These are phyloP conservation scores for Stemphylium vesicarium DNA, from an alignment of 2,329 filamentous ascomycete genomes.

Conservation along the genomic window DNA sequence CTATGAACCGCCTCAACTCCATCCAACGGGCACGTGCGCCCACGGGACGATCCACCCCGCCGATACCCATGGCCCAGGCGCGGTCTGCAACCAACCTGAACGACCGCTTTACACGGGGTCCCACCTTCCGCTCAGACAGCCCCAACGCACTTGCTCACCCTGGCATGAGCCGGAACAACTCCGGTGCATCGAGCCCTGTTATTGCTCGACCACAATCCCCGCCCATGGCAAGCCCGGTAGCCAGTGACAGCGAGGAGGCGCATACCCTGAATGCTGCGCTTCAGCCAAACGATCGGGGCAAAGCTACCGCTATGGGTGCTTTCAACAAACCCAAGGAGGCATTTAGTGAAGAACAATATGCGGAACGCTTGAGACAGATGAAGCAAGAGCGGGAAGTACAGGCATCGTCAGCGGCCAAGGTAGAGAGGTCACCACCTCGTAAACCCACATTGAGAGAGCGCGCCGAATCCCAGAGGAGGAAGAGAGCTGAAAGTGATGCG, in stretches of 20 bases:
- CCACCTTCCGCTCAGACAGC: slow-evolving; percentile 54
- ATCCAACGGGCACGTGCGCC: slow-evolving; percentile 65
- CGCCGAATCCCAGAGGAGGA: slow-evolving; percentile 44
- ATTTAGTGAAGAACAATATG: slow-evolving; percentile 86
- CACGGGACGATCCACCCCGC: slow-evolving; percentile 60
- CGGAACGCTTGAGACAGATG: slow-evolving; percentile 80
- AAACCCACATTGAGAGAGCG: slow-evolving; percentile 44
- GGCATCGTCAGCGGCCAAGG: slow-evolving; percentile 19
- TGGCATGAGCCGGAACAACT: slow-evolving; percentile 42
- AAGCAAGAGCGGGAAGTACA: slow-evolving; percentile 73
- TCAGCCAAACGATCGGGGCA: slow-evolving; percentile 77
- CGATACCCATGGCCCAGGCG: slow-evolving; percentile 50
- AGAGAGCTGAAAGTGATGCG: slow-evolving; percentile 32
- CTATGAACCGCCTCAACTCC: slow-evolving; percentile 79
- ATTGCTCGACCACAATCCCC: slow-evolving; percentile 55
- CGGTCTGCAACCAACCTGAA: slow-evolving; percentile 57
- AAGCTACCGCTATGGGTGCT: slow-evolving; percentile 75
- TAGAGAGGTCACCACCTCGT: slow-evolving; percentile 29
- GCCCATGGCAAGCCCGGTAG: slow-evolving; percentile 68
- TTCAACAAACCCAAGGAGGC: slow-evolving; percentile 76
- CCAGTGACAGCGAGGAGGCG: slow-evolving; percentile 75
- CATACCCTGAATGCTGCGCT: slow-evolving; percentile 66
- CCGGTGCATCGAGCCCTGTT: slow-evolving; percentile 49
- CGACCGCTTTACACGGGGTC: slow-evolving; percentile 51
- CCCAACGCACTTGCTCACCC: slow-evolving; percentile 53